Evolutionary conservation across 2,329 filamentous ascomycete species (phyloP).

Genomic region (Emericellopsis cladophorae): DNA sequence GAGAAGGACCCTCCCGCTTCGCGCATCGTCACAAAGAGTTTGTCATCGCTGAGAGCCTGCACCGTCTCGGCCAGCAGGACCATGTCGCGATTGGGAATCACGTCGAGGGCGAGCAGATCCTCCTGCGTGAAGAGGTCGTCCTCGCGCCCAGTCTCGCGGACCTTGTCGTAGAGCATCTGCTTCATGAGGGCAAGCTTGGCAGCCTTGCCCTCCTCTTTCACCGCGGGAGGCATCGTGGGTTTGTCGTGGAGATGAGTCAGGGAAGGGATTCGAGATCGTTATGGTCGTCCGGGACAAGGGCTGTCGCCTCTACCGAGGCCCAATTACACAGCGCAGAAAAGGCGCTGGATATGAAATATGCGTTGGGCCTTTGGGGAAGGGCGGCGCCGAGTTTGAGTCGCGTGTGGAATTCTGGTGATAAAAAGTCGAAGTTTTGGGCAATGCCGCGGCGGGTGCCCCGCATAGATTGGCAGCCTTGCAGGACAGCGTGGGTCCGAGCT

Average conservation of each 20-base stretch:
- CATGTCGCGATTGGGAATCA: conserved; percentile 44
- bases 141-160: conserved; percentile 33
- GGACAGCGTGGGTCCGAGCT: neutral
- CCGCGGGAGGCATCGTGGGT: conserved; percentile 3
- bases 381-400: neutral
- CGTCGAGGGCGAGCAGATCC: conserved; percentile 41
- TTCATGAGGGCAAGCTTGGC: conserved; percentile 39
- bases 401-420: neutral
- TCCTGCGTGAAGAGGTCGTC: conserved; percentile 43
- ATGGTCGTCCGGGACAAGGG: neutral
- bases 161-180: conserved; percentile 42
- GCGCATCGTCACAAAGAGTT: conserved; percentile 37
- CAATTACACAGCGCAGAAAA: neutral
- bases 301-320: neutral
- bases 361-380: neutral
- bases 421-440: neutral
- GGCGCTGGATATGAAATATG: neutral
- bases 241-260: neutral
- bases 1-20: conserved; percentile 24
- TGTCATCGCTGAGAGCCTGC: conserved; percentile 46
- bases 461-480: conserved; percentile 1
- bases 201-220: conserved; percentile 16
- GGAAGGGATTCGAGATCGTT: neutral
- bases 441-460: neutral
- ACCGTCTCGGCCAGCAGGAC: conserved; percentile 41